phyloP scores from a whole-genome alignment of 1,284 basidiomycete species.

The Malassezia arunalokei region DNA sequence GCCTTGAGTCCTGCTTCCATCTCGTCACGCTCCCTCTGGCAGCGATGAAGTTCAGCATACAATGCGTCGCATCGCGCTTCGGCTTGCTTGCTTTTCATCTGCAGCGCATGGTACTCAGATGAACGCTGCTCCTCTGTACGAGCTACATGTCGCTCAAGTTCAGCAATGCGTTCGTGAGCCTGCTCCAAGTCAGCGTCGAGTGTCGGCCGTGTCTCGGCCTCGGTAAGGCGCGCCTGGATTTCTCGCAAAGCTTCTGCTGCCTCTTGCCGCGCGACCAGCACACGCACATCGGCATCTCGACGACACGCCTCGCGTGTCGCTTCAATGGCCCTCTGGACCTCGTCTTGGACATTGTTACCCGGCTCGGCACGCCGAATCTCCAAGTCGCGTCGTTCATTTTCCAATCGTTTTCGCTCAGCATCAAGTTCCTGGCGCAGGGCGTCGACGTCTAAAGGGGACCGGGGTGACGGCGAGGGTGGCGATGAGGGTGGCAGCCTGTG shows the following conservation, averaged over 20 bases:
- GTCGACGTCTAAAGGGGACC: background rate
- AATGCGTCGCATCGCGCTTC: constrained; percentile 1
- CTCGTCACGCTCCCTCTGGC: constrained; percentile 1
- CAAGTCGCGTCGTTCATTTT: constrained; percentile 12
- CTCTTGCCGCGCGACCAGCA: background rate
- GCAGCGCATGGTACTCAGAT: background rate
- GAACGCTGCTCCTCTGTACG: background rate
- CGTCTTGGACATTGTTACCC: background rate
- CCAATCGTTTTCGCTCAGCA: background rate
- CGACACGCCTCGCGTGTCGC: background rate
- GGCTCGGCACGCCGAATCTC: constrained; percentile 9
- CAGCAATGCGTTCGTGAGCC: background rate
- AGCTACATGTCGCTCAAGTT: constrained; percentile 1
- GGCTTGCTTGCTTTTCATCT: background rate
- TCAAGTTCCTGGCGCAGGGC: constrained; percentile 3
- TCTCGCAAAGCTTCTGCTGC: background rate
- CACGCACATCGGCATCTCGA: constrained; percentile 12
- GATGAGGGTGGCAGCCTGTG: background rate
- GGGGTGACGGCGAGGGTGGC: background rate
- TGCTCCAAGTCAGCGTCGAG: background rate
- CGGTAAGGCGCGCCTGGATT: background rate
- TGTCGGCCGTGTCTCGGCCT: background rate
- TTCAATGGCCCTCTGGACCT: background rate
- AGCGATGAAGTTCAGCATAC: background rate
- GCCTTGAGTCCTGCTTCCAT: constrained; percentile 5